Conservation (phyloP, 2,329 filamentous ascomycete genomes). For the Botrytis pseudocinerea region DNA sequence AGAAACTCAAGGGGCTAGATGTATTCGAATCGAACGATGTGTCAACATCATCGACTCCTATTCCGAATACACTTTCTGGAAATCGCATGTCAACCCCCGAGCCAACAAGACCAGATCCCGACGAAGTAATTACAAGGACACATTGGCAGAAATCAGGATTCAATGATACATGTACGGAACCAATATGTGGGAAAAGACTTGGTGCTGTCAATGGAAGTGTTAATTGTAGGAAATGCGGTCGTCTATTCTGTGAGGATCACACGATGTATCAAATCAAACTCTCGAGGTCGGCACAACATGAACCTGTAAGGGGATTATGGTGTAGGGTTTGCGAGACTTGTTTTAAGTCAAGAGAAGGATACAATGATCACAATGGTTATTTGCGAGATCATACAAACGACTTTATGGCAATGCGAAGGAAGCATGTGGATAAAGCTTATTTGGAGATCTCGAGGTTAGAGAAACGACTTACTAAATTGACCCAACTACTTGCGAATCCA, state of each 20-base stretch:
- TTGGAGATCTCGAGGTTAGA: slow-evolving; percentile 88
- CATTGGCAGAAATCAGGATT: slow-evolving; percentile 84
- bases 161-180: slow-evolving; percentile 83
- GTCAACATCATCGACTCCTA: slow-evolving; percentile 41
- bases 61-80: slow-evolving; percentile 42
- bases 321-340: slow-evolving; percentile 98
- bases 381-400: slow-evolving; percentile 69
- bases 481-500: slow-evolving; percentile 75
- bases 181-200: slow-evolving; percentile 76
- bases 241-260: slow-evolving; percentile 93
- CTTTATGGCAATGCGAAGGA: slow-evolving; percentile 71
- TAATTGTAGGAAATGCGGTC: slow-evolving; percentile 91
- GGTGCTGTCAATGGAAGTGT: slow-evolving; percentile 79
- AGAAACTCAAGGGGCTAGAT: slow-evolving; percentile 73
- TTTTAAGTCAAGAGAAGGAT: slow-evolving; percentile 93
- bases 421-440: slow-evolving; percentile 78
- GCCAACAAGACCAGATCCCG: slow-evolving; percentile 61
- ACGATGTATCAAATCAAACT: slow-evolving; percentile 99
- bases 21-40: slow-evolving; percentile 74
- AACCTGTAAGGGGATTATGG: slow-evolving; percentile 88
- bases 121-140: slow-evolving; percentile 81
- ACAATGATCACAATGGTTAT: slow-evolving; percentile 81
- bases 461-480: slow-evolving; percentile 87
- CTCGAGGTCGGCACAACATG: slow-evolving; percentile 82
- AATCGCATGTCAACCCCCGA: slow-evolving; percentile 42